Evolutionary conservation across 352 stramenopile species (phyloP).

Genomic region (Phytophthora pseudosyringae): DNA sequence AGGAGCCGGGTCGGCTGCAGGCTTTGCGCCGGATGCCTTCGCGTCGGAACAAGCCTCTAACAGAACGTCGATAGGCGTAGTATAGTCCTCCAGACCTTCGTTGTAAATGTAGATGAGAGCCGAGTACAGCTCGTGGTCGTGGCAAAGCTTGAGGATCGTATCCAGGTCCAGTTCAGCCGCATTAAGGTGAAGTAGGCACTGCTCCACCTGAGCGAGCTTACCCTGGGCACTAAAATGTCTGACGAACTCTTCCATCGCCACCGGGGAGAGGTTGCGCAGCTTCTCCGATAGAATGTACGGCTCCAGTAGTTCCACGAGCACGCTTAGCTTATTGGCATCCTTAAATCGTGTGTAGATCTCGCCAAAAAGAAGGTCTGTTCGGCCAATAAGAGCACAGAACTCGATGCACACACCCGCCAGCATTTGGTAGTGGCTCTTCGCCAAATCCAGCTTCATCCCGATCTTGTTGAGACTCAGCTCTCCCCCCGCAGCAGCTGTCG

Average conservation of each 20-base stretch:
- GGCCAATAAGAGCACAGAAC: constrained; percentile 92
- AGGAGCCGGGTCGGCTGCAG: constrained; percentile 14
- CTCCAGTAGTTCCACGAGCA: constrained; percentile 95
- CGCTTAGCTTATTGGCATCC: constrained; percentile 77
- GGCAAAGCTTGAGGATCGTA: constrained; percentile 93
- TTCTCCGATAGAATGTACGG: constrained; percentile 96
- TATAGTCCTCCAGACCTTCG: constrained; percentile 92
- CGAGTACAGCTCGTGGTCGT: constrained; percentile 93
- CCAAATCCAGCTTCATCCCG: constrained; percentile 87
- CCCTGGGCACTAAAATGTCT: constrained; percentile 89
- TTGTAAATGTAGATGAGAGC: constrained; percentile 96
- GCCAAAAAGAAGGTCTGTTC: constrained; percentile 86
- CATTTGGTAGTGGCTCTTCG: constrained; percentile 96
- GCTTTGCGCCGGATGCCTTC: constrained; percentile 43
- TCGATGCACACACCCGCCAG: constrained; percentile 96
- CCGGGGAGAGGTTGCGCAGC: constrained; percentile 90
- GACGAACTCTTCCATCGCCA: constrained; percentile 95
- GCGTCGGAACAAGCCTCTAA: constrained; percentile 77
- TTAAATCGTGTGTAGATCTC: constrained; percentile 91
- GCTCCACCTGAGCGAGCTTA: constrained; percentile 90
- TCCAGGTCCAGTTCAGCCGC: constrained; percentile 95
- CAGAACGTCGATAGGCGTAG: constrained; percentile 91
- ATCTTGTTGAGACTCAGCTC: constrained; percentile 62
- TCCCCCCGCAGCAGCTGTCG: constrained; percentile 37
- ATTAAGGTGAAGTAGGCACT: constrained; percentile 95